A percentile compares a stretch with the other conserved stretches of the same genome.
Evolutionary conservation across 208 protist genomes (phyloP).

Genomic region (Crithidia fasciculata): DNA sequence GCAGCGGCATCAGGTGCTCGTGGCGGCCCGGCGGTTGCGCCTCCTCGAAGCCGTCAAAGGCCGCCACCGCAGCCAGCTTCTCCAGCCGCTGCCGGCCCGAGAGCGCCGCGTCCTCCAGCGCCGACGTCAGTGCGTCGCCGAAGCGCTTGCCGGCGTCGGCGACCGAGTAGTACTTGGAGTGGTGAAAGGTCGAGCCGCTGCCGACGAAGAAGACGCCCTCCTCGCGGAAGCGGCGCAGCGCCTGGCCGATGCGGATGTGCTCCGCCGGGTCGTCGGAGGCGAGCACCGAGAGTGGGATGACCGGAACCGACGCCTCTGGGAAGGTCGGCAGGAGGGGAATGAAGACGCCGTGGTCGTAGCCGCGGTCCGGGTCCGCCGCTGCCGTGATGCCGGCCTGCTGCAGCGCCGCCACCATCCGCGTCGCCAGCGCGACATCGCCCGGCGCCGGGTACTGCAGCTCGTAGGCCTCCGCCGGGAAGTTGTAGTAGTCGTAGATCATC

Average conservation of each 20-base stretch:
- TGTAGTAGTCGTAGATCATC: slow-evolving; percentile 89
- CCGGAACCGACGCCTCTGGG: slow-evolving; percentile 85
- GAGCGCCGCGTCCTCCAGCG: slow-evolving; percentile 24
- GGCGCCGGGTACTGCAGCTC: slow-evolving; percentile 67
- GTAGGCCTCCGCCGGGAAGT: slow-evolving; percentile 82
- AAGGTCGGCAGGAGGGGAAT: slow-evolving; percentile 78
- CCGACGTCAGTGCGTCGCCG: slow-evolving; percentile 50
- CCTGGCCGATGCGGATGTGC: slow-evolving; percentile 74
- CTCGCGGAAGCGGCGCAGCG: slow-evolving; percentile 60
- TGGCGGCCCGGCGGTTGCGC: slow-evolving; percentile 47
- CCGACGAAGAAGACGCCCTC: slow-evolving; percentile 83
- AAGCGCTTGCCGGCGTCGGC: slow-evolving; percentile 45
- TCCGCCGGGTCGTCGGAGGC: slow-evolving; percentile 40
- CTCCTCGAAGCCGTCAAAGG: slow-evolving; percentile 61
- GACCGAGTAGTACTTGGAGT: slow-evolving; percentile 48
- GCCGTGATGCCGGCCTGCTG: slow-evolving; percentile 31
- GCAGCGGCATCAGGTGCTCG: slow-evolving; percentile 89
- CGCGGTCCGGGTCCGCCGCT: slow-evolving; percentile 37
- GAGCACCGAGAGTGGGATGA: slow-evolving; percentile 79
- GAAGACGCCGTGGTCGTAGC: slow-evolving; percentile 88
- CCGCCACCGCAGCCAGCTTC: slow-evolving; percentile 34
- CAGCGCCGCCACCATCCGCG: slow-evolving; percentile 39
- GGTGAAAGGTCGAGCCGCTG: slow-evolving; percentile 79
- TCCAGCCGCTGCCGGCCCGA: slow-evolving; percentile 33
- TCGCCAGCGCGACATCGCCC: slow-evolving; percentile 36